Conservation (phyloP, 768 basidiomycete species). For the Multifurca ochricompacta region DNA sequence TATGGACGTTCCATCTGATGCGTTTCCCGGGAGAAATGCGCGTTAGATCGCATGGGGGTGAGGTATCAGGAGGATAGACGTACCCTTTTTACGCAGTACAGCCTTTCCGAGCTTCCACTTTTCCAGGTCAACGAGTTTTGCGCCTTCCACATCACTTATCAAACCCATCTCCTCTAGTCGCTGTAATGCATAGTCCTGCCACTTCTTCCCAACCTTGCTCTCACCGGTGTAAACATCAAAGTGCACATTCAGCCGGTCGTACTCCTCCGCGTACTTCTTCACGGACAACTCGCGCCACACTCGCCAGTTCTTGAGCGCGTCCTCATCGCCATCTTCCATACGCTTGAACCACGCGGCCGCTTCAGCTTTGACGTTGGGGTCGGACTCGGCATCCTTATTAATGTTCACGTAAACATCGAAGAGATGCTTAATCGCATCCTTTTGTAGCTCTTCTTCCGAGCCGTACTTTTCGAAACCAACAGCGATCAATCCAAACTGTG, state of each 20-base stretch:
- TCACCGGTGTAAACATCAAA: constrained; percentile 94
- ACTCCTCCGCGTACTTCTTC: constrained; percentile 82
- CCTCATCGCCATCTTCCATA: constrained; percentile 90
- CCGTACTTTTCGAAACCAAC: constrained; percentile 92
- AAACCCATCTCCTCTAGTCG: constrained; percentile 64
- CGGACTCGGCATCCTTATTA: constrained; percentile 71
- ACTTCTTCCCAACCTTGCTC: constrained; percentile 65
- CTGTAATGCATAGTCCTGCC: constrained; percentile 65
- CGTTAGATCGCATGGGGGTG: neutral
- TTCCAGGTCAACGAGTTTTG: constrained; percentile 79
- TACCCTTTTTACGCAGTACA: constrained; percentile 80
- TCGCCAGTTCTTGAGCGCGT: constrained; percentile 80
- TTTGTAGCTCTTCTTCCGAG: constrained; percentile 69
- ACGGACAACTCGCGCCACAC: constrained; percentile 90
- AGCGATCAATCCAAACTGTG: constrained; percentile 78
- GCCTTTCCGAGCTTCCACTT: constrained; percentile 90
- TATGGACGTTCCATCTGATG: constrained; percentile 81
- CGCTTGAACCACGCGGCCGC: constrained; percentile 87
- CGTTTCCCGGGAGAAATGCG: neutral
- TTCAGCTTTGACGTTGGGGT: constrained; percentile 63
- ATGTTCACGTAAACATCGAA: constrained; percentile 94
- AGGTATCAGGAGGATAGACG: constrained; percentile 17
- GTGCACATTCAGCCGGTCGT: constrained; percentile 78
- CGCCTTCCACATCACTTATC: constrained; percentile 70
- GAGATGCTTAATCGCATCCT: constrained; percentile 90